Evolutionary conservation across 352 stramenopile species (phyloP), one percentile per base, ranked within the genome.

Genomic region (Bremia lactucae): DNA sequence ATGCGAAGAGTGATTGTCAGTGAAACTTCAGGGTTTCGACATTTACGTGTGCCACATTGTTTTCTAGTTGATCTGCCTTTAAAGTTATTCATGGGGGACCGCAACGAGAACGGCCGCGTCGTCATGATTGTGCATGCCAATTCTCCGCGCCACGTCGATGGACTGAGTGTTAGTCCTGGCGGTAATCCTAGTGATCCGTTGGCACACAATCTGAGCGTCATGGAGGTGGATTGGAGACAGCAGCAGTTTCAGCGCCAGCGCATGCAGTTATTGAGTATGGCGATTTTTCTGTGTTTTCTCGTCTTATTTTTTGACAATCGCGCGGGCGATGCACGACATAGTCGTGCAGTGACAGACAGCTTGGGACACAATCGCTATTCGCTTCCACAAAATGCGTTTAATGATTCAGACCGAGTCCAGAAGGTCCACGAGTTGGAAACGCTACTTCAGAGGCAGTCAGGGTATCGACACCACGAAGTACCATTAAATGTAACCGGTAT

Each of bases 251-350:
- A 90, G 56, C 68, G 78, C n/a, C 73, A 87, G 62, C 78, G 78
- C 41, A 86, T 90, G 72, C 78, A 90, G 65, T 68, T 90, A 25
- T 68, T 90, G 5, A 87, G 74, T 41, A 90, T 87, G 71, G 76
- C 78, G 25, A 90, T 90, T 36, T 90, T 90, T 36, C 60, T 90
- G 18, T 90, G 78, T 58, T 90, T 90, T 50, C 78, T 90, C 59
- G 72, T 90, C 36, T 58, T 90, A 19, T 87, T 90, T 54, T 86
- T 90, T 39, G 78, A 90, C 46, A 85, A 84, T 53, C 72, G 71
- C 57, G 66, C 72, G 7, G 61, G 63, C 15, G 62, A 78, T 23
- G 46, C 58, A 42, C 62, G 52, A 14, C 56, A 42, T 15, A 36
- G 52, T 10, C 35, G 38, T 13, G 48, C 31, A 9, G 29, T 26